Base-by-base conservation (phyloP, 148 eudicot species). In the Rhododendron griersonianum region DNA sequence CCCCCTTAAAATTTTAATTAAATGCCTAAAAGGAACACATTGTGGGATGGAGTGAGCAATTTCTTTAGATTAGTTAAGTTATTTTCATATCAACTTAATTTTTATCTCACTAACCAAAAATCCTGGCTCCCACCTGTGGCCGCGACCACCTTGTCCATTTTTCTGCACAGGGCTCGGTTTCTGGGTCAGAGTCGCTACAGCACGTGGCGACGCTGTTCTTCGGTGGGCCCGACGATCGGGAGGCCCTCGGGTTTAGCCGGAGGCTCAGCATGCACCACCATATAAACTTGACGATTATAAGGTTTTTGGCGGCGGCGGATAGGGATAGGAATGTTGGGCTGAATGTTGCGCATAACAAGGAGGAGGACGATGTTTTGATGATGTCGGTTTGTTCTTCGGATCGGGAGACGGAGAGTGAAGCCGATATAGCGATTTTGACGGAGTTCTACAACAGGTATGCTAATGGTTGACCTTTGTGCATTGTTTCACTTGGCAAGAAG, bases 171-270 rank as follows among this genome's bases (percentile, higher is more conserved):
- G 76, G 39, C 2, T 85, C 90, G 45, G 61, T 90, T 16, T 86
- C 94, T 1, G 87, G 91, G 45, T 82, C 88, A 0, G 91, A 90
- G 21, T 80, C 96, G 16, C 77, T 94, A 89, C 93, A 92, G 25
- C 98, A 97, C 35, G 90, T 95, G 15, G 98, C 95, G 7, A 91
- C 90, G 13, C 86, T 97, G 84, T 97, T 95, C 86, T 97, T 97
- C 76, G 98, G 99, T 1, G 99, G 99, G 25, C 94, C 98, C 0
- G 99, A 97, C 90, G 99, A 97, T 67, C 92, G 99, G 11, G 99
- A 97, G 86, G 98, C 98, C 7, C 84, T 97, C 61, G 98, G 98
- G 23, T 90, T 94, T 1, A 93, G 99, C 83, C 91, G 89, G 63
- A 91, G 96, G 57, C 91, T 95, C 21, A 93, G 92, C 4, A 88